Evolutionary conservation across 2,329 filamentous ascomycete species (phyloP).

Genomic region (Aspergillus alliaceus): DNA sequence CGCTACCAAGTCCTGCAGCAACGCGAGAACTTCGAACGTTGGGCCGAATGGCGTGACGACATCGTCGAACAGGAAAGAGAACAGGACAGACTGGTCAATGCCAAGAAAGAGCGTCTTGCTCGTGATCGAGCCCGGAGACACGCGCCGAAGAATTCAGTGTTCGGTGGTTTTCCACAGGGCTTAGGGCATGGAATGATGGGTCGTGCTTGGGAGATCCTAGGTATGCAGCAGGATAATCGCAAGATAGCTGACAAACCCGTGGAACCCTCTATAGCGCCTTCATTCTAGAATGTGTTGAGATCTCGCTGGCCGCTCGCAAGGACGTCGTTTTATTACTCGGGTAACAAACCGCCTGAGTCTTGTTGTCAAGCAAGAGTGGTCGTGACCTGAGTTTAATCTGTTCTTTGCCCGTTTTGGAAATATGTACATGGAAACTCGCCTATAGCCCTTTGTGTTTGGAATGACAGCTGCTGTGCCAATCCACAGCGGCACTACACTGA

Average conservation of each 20-base stretch:
- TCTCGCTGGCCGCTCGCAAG: no score
- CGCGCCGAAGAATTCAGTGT: slow-evolving; percentile 24
- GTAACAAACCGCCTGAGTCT: no score
- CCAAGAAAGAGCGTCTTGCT: slow-evolving; percentile 33
- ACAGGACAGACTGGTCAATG: slow-evolving; percentile 35
- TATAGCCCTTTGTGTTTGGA: no score
- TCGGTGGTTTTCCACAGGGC: slow-evolving; percentile 33
- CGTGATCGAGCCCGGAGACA: slow-evolving; percentile 30
- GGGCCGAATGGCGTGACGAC: slow-evolving; percentile 46
- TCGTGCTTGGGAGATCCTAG: slow-evolving; percentile 41
- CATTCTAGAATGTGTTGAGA: slow-evolving; percentile 4
- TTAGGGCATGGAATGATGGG: slow-evolving; percentile 43
- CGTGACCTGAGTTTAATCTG: no score
- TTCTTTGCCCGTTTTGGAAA: neutral
- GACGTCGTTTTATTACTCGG: no score
- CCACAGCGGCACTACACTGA: neutral
- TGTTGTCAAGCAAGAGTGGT: no score
- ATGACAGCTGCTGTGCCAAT: neutral
- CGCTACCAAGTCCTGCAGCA: slow-evolving; percentile 46
- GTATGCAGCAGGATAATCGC: slow-evolving; percentile 35
- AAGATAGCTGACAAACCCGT: slow-evolving; percentile 20
- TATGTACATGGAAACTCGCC: neutral
- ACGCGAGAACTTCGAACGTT: slow-evolving; percentile 48
- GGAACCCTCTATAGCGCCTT: slow-evolving; percentile 14
- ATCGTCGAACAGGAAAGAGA: slow-evolving; percentile 39